These are phyloP conservation scores for Aureobasidium lini DNA, from an alignment of 2,329 filamentous ascomycete species.

Conservation along the genomic window DNA sequence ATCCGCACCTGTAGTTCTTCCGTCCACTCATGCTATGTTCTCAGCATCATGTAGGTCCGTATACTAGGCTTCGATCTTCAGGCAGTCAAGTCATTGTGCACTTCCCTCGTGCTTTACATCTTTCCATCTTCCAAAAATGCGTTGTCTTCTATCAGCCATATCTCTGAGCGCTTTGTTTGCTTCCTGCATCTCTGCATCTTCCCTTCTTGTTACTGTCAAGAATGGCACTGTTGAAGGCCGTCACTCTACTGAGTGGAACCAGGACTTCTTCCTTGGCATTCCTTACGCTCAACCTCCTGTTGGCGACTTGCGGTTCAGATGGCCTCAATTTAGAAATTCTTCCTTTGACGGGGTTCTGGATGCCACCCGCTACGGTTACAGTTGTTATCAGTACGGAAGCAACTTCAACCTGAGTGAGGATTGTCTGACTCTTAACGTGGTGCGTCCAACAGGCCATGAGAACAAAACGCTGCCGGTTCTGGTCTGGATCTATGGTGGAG, in stretches of 20 bases:
- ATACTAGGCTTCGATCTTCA: neutral
- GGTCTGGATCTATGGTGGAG: constrained; percentile 19
- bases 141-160: neutral
- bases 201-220: constrained; percentile 31
- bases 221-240: constrained; percentile 38
- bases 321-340: constrained; percentile 27
- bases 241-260: constrained; percentile 33
- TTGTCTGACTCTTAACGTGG: constrained; percentile 36
- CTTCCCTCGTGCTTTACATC: neutral
- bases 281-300: constrained; percentile 31
- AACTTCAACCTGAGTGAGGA: constrained; percentile 40
- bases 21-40: constrained; percentile 1
- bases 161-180: neutral
- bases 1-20: neutral
- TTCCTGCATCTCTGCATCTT: neutral
- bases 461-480: constrained; percentile 16
- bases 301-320: constrained; percentile 26
- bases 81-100: neutral
- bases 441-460: constrained; percentile 20
- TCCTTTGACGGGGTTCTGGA: constrained; percentile 33
- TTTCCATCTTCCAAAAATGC: neutral
- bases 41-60: neutral
- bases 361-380: constrained; percentile 38
- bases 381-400: constrained; percentile 41
- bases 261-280: constrained; percentile 41